These are phyloP conservation scores for Cymbopogon citratus DNA, from an alignment of 176 grass and related monocot genomes.

Conservation along the genomic window DNA sequence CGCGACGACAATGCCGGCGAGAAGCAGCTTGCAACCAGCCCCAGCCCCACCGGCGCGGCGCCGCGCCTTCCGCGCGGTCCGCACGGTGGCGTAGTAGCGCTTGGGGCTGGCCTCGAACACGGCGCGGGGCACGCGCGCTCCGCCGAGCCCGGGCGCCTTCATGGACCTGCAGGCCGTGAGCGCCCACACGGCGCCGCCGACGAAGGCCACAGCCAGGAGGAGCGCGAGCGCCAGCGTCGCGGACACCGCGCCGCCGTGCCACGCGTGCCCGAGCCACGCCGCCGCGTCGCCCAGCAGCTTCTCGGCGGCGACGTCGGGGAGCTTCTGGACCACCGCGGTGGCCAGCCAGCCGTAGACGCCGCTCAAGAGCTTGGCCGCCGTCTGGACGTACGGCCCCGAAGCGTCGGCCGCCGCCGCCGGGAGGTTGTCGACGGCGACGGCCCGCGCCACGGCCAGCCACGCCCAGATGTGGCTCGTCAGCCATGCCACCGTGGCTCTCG, in stretches of 20 bases:
- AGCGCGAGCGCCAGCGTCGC: not conserved
- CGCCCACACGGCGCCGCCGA: conserved; percentile 27
- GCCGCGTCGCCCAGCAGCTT: not conserved
- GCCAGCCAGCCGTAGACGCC: not conserved
- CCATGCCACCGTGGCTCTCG: not conserved
- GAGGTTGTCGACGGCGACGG: not conserved
- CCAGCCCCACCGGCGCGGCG: not conserved
- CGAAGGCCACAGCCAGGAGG: conserved; percentile 2
- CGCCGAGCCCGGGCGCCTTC: conserved; percentile 29
- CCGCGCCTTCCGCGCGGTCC: not conserved
- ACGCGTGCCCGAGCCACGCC: not conserved
- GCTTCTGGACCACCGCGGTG: conserved; percentile 2
- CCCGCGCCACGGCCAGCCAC: not conserved
- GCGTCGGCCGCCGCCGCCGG: not conserved
- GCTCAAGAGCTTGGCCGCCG: not conserved
- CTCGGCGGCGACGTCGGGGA: conserved; percentile 12
- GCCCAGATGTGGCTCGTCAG: conserved; percentile 5
- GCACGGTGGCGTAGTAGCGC: conserved; percentile 20
- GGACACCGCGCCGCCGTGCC: conserved; percentile 6
- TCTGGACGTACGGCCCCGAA: not conserved
- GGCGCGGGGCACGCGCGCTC: conserved; percentile 18
- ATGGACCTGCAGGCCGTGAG: conserved; percentile 29
- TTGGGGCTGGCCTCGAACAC: conserved; percentile 16
- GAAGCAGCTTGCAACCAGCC: not conserved
- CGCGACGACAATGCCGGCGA: not conserved